Evolutionary conservation across 192 early-diverging fungal genomes (phyloP).

Genomic region (Backusella tarrabulga): DNA sequence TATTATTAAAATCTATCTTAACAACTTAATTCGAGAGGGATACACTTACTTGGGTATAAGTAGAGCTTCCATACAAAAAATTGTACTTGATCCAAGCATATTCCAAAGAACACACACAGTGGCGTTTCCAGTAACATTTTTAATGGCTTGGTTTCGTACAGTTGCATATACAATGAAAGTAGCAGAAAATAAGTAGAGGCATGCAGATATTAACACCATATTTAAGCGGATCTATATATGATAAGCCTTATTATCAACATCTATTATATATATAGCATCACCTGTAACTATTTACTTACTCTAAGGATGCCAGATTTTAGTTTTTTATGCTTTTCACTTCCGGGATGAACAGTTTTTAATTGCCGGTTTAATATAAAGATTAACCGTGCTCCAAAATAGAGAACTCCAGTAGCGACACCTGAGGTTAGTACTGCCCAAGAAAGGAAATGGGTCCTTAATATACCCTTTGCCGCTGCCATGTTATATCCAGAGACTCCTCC

Average conservation of each 20-base stretch:
- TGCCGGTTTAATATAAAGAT: slow-evolving; percentile 15
- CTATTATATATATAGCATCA: too few relatives aligned
- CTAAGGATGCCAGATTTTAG: slow-evolving; percentile 24
- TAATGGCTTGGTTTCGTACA: slow-evolving; percentile 17
- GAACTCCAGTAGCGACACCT: neutral
- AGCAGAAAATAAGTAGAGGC: slow-evolving; percentile 18
- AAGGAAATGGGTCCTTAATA: slow-evolving; percentile 12
- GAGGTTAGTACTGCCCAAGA: slow-evolving; percentile 22
- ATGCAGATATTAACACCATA: slow-evolving; percentile 14
- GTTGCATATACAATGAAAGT: slow-evolving; percentile 16
- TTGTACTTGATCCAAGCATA: slow-evolving; percentile 17
- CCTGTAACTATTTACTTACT: neutral
- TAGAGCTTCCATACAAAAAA: slow-evolving; percentile 13
- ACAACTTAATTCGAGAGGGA: too few relatives aligned
- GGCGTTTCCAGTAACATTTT: neutral
- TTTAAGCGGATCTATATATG: slow-evolving; percentile 11
- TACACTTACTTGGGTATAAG: slow-evolving; percentile 16
- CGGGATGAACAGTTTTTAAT: neutral
- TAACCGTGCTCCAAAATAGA: slow-evolving; percentile 18
- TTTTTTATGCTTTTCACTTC: slow-evolving; percentile 13
- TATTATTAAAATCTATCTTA: too few relatives aligned
- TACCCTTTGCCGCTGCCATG: neutral
- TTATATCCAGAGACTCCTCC: slow-evolving; percentile 4
- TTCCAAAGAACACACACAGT: slow-evolving; percentile 7
- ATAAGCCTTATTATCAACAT: neutral